Evolutionary conservation across 1,284 basidiomycete genomes (phyloP).

Genomic region (Ganoderma multipileum): DNA sequence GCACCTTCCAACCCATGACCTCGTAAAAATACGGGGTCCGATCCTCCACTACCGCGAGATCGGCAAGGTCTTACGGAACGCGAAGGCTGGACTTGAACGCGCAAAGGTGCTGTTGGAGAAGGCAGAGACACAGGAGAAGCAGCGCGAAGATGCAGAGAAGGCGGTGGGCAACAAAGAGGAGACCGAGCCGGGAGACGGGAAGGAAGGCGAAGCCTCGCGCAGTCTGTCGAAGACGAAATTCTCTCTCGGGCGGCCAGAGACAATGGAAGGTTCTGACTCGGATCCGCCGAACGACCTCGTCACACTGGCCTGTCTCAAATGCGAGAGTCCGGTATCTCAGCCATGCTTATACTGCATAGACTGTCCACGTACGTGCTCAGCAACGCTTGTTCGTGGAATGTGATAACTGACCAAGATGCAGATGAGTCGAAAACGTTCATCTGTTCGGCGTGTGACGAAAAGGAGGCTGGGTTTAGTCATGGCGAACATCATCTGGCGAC

Average conservation of each 20-base stretch:
- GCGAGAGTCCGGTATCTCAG: slow-evolving; percentile 18
- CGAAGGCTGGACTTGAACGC: slow-evolving; percentile 29
- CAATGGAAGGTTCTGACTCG: slow-evolving; percentile 1
- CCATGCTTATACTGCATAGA: slow-evolving; percentile 41
- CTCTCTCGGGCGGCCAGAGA: background rate
- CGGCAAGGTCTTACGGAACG: slow-evolving; percentile 22
- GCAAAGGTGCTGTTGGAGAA: slow-evolving; percentile 26
- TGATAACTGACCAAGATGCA: background rate
- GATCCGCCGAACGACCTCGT: slow-evolving; percentile 10
- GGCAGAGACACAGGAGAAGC: slow-evolving; percentile 1
- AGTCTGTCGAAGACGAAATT: background rate
- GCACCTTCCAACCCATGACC: slow-evolving; percentile 39
- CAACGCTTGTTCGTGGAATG: too few relatives aligned
- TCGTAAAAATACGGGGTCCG: slow-evolving; percentile 38
- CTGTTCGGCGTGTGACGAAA: slow-evolving; percentile 28
- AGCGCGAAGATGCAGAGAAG: background rate
- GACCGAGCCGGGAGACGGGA: background rate
- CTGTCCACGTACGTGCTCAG: slow-evolving; percentile 26
- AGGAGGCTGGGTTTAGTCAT: slow-evolving; percentile 17
- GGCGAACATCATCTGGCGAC: slow-evolving; percentile 14
- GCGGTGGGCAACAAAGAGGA: background rate
- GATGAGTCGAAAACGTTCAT: slow-evolving; percentile 23
- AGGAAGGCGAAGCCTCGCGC: background rate
- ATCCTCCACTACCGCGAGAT: slow-evolving; percentile 35
- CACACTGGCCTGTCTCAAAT: slow-evolving; percentile 22